Percentiles rank a stretch among this genome's conserved stretches.
These are phyloP conservation scores for Leptodermis oblonga DNA, from an alignment of 257 asterid genomes.

Conservation along the genomic window DNA sequence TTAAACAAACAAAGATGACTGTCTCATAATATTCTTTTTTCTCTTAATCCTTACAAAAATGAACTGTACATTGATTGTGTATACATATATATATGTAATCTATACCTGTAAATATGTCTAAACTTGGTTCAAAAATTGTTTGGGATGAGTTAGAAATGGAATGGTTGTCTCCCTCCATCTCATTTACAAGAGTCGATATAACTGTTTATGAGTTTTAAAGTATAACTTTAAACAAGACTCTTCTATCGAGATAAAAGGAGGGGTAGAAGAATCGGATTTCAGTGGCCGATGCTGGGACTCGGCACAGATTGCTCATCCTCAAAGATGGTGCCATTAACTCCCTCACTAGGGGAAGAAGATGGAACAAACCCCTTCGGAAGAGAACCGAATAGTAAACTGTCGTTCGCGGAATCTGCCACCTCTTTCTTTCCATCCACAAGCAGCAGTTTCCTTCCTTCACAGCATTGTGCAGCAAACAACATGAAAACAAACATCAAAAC, in stretches of 20 bases:
- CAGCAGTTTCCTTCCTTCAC: constrained; percentile 30
- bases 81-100: background rate
- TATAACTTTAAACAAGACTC: too few species aligned
- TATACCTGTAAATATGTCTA: background rate
- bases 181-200: too few species aligned
- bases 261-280: background rate
- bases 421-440: constrained; percentile 5
- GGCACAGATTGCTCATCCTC: constrained; percentile 23
- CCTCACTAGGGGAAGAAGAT: constrained; percentile 23
- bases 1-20: background rate
- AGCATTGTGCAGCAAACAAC: constrained; percentile 17
- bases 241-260: too few species aligned
- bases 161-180: background rate
- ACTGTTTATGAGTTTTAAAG: too few species aligned
- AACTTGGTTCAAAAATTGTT: background rate
- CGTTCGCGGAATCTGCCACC: constrained; percentile 5
- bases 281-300: constrained; percentile 31
- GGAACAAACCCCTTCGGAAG: constrained; percentile 20
- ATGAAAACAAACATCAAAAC: constrained; percentile 12
- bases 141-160: constrained; percentile 2
- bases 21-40: background rate
- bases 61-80: constrained; percentile 5
- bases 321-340: constrained; percentile 13
- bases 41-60: constrained; percentile 5
- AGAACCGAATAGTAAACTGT: constrained; percentile 7